Evolutionary conservation across 495 filamentous ascomycete genomes (phyloP), one percentile per base, ranked within the genome.

Genomic region (Penicillium argentinense): DNA sequence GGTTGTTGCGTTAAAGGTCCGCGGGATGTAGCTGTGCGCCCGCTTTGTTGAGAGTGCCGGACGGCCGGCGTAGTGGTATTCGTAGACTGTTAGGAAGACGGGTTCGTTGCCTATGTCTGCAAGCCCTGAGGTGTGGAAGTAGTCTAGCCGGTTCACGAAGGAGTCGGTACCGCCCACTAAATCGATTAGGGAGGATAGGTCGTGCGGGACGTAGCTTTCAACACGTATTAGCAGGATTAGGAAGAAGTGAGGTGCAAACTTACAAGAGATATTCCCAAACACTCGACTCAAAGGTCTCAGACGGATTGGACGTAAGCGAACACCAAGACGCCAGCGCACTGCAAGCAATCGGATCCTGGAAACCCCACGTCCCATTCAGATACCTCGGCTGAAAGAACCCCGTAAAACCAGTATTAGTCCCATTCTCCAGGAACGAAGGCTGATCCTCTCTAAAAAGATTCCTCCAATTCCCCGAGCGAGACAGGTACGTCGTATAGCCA

Each of bases 71-170:
- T 88, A 88, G 62, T 88, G 85, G 45, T 84, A 88, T 55, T 86
- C 81, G 54, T 79, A 88, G 0, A 87, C 81, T 0, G 82, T 84
- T 3, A 89, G 63, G 60, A 88, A 88, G 1, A 84, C 73, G 5
- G 81, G 85, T 47, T 90, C 86, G 56, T 90, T 86, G 14, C 84
- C 80, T 30, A 88, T 83, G 50, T 88, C 84, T 21, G 82, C 80
- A 1, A 89, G 75, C 0, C 71, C 71, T 4, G 80, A 78, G 44
- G 81, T 77, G 59, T 88, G 85, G 18, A 88, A 72, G 67, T 81
- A 89, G 60, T 82, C 66, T 0, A 90, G 75, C 1, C 85, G 80
- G 14, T 71, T 57, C 16, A 84, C 71, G 42, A 87, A 90, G 9
- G 65, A 49, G 0, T 71, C 59, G 0, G 79, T 69, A 0, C 86